Evolutionary conservation across 768 basidiomycete genomes (phyloP).

Genomic region (Trichaptum fuscoviolaceum): DNA sequence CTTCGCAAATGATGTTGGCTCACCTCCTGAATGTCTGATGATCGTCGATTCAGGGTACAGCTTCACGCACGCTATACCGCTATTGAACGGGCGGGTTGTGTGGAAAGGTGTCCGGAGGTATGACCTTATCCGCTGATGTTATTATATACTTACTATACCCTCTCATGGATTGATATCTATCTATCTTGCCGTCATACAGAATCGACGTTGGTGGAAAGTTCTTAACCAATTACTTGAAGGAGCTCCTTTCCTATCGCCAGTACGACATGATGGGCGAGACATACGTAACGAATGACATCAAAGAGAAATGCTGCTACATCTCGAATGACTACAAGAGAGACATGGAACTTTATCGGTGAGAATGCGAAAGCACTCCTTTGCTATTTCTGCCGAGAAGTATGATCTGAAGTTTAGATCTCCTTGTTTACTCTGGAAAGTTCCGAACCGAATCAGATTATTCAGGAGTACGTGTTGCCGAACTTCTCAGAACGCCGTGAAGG

Average conservation of each 20-base stretch:
- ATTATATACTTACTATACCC: constrained; percentile 3
- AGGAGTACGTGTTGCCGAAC: constrained; percentile 90
- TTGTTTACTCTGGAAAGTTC: constrained; percentile 37
- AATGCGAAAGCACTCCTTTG: neutral
- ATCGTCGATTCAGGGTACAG: constrained; percentile 91
- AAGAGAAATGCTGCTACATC: constrained; percentile 88
- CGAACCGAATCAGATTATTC: constrained; percentile 65
- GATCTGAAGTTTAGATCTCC: constrained; percentile 3
- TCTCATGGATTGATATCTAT: constrained; percentile 14
- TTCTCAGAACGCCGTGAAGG: constrained; percentile 64
- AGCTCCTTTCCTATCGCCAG: constrained; percentile 89
- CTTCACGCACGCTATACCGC: constrained; percentile 87
- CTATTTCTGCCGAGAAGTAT: neutral
- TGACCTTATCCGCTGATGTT: constrained; percentile 10
- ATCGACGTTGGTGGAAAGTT: constrained; percentile 95
- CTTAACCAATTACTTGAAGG: constrained; percentile 91
- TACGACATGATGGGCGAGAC: constrained; percentile 99
- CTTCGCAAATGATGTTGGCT: constrained; percentile 45
- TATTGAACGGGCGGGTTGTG: constrained; percentile 67
- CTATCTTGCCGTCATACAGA: constrained; percentile 35
- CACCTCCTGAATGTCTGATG: constrained; percentile 72
- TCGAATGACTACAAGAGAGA: constrained; percentile 67
- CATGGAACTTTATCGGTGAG: constrained; percentile 75
- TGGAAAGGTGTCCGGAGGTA: constrained; percentile 84
- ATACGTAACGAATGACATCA: constrained; percentile 87